A percentile compares a stretch with the other conserved stretches of the same genome.
These are phyloP conservation scores for Zychaea mexicana DNA, from an alignment of 371 early-diverging fungal genomes.

Conservation along the genomic window DNA sequence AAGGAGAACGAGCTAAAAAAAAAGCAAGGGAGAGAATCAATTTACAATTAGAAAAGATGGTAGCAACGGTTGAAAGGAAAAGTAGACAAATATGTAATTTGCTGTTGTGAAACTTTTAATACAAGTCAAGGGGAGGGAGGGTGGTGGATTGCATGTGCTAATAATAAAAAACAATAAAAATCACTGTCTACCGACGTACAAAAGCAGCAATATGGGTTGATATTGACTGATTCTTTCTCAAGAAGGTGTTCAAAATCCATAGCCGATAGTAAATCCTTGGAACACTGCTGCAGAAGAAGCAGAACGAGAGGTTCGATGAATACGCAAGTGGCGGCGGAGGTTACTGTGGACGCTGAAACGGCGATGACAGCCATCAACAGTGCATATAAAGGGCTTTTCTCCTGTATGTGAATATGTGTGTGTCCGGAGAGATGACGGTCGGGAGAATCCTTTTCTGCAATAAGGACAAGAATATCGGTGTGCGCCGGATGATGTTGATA, in stretches of 20 bases:
- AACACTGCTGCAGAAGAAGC: background rate
- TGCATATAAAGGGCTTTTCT: constrained; percentile 6
- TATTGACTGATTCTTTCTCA: no score
- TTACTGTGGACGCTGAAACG: constrained; percentile 8
- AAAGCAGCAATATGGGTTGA: no score
- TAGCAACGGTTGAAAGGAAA: no score
- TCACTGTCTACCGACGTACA: no score
- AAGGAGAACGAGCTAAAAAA: background rate
- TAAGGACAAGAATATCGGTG: constrained; percentile 1
- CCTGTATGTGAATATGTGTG: constrained; percentile 10
- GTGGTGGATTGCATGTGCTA: no score
- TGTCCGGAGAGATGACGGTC: constrained; percentile 1
- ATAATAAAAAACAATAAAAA: no score
- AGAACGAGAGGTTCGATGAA: background rate
- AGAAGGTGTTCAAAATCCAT: background rate
- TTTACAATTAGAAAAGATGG: no score
- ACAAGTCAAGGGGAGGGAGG: no score
- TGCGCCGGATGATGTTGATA: background rate
- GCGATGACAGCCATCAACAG: constrained; percentile 2
- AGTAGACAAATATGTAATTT: no score
- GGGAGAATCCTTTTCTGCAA: constrained; percentile 4
- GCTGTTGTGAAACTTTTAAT: no score
- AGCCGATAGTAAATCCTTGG: background rate
- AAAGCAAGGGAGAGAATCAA: no score
- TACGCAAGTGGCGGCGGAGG: constrained; percentile 5